These are phyloP conservation scores for Trebouxia sp. DNA, from an alignment of 139 green algal species.

Conservation along the genomic window DNA sequence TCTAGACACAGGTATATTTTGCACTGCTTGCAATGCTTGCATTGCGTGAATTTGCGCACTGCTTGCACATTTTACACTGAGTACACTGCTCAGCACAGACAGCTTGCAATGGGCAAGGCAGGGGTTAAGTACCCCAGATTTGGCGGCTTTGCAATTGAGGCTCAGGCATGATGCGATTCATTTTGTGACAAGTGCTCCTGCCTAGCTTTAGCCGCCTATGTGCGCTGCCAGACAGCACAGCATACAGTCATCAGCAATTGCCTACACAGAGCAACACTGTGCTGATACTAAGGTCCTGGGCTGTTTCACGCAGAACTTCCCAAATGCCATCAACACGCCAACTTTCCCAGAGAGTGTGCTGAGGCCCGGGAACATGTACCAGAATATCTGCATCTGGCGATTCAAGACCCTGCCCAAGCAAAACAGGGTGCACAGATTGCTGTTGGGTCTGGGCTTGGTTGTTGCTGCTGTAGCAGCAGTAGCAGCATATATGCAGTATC, in stretches of 20 bases:
- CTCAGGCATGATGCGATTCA: too few species aligned
- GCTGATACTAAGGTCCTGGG: too few species aligned
- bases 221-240: too few species aligned
- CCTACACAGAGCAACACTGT: too few species aligned
- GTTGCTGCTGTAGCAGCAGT: neutral
- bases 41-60: too few species aligned
- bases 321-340: constrained; percentile 78
- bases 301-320: constrained; percentile 73
- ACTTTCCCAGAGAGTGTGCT: constrained; percentile 73
- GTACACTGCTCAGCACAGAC: constrained; percentile 56
- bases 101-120: constrained; percentile 59
- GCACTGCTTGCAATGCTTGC: too few species aligned
- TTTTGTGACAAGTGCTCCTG: too few species aligned
- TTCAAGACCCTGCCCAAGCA: neutral
- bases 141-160: constrained; percentile 77
- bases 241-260: too few species aligned
- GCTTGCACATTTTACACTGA: too few species aligned
- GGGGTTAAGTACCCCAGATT: constrained; percentile 62
- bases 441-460: neutral
- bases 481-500: neutral
- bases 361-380: constrained; percentile 70
- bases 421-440: neutral
- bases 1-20: too few species aligned
- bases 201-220: too few species aligned
- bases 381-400: constrained; percentile 9